A percentile compares a stretch with the other conserved stretches of the same genome.
phyloP scores from a whole-genome alignment of 768 basidiomycete genomes.

The Leccinum broughii region DNA sequence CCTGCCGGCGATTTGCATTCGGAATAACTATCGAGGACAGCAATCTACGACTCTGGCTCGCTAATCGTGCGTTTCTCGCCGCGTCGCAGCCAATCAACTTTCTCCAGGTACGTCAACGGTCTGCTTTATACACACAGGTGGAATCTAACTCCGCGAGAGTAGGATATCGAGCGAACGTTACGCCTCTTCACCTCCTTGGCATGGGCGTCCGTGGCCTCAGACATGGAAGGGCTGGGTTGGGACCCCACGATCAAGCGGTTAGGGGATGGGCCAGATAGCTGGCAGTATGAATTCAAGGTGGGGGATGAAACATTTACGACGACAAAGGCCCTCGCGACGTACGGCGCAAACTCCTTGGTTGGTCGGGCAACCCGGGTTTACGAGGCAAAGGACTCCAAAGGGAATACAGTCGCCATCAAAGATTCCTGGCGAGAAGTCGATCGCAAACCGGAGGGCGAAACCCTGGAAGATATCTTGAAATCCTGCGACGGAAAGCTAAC shows the following conservation, averaged over 20 bases:
- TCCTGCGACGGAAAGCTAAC: background rate
- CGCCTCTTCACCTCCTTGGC: too few relatives aligned
- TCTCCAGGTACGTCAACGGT: background rate
- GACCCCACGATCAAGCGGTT: conserved; percentile 1
- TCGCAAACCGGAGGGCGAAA: background rate
- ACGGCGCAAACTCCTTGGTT: background rate
- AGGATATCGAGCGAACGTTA: too few relatives aligned
- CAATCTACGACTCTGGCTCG: conserved; percentile 30
- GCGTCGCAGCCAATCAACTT: conserved; percentile 2
- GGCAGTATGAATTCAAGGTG: conserved; percentile 2
- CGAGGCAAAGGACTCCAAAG: background rate
- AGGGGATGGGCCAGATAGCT: too few relatives aligned
- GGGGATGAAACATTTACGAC: background rate
- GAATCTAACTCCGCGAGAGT: too few relatives aligned
- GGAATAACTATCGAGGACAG: background rate
- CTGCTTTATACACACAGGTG: background rate
- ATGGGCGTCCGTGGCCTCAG: too few relatives aligned
- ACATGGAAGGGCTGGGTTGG: too few relatives aligned
- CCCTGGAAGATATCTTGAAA: background rate
- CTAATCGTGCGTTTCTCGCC: background rate
- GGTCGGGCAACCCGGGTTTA: background rate
- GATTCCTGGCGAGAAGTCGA: conserved; percentile 5
- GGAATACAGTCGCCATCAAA: conserved; percentile 1
- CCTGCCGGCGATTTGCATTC: background rate
- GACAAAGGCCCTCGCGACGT: background rate